Conservation (phyloP, 176 grass and related monocot species). For the Elaeis guineensis region DNA sequence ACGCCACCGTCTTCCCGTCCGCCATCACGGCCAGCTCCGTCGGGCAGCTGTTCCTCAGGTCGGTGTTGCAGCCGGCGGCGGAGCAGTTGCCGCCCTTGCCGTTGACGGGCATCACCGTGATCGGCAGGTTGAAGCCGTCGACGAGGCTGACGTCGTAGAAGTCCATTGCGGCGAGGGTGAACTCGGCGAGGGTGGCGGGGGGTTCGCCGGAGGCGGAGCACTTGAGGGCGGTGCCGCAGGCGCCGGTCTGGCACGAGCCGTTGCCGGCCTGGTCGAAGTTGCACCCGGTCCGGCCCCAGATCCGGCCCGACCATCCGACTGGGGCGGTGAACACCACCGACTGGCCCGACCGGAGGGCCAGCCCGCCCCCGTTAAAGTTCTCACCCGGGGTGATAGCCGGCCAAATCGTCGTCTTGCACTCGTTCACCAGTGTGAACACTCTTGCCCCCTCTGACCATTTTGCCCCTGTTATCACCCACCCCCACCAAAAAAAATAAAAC, state of each 20-base stretch:
- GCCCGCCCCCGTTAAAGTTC: constrained; percentile 60
- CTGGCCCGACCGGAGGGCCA: constrained; percentile 43
- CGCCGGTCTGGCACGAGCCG: constrained; percentile 51
- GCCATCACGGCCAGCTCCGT: constrained; percentile 50
- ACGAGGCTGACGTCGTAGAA: constrained; percentile 99
- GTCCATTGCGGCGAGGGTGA: constrained; percentile 48
- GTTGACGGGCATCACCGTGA: constrained; percentile 40
- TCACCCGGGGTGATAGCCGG: constrained; percentile 52
- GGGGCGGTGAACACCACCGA: constrained; percentile 61
- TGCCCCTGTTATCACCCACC: background rate
- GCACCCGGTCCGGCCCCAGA: constrained; percentile 81
- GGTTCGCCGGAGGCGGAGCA: constrained; percentile 43
- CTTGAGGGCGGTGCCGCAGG: constrained; percentile 40
- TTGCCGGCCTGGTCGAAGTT: constrained; percentile 48
- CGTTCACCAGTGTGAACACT: constrained; percentile 74
- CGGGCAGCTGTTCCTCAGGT: constrained; percentile 46
- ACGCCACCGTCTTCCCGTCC: constrained; percentile 44
- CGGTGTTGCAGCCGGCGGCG: constrained; percentile 51
- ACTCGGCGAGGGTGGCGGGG: constrained; percentile 73
- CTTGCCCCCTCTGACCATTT: constrained; percentile 22
- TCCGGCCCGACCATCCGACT: constrained; percentile 55
- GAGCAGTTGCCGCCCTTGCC: constrained; percentile 36
- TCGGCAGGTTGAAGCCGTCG: constrained; percentile 53
- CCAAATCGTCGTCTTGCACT: constrained; percentile 76
- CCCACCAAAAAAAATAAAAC: background rate